Percentiles rank a stretch among this genome's conserved stretches.
Evolutionary conservation across 2,329 filamentous ascomycete species (phyloP).

Genomic region (Neocatenulostroma microsporum): DNA sequence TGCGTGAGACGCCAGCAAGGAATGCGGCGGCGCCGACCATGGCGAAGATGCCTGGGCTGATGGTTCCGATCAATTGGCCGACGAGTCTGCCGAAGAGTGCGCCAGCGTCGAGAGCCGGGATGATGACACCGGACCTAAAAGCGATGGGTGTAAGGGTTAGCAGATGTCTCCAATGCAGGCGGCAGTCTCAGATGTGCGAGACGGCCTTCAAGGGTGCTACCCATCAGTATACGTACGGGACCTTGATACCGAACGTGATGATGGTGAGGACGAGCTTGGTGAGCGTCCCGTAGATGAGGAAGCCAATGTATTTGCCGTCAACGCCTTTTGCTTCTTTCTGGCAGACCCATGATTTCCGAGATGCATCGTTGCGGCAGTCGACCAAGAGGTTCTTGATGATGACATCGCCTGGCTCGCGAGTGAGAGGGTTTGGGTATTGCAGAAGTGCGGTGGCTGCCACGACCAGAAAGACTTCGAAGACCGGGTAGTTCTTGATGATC

Average conservation of each 20-base stretch:
- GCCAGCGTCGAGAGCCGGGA: conserved; percentile 51
- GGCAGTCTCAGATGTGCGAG: too few relatives aligned
- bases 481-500: conserved; percentile 48
- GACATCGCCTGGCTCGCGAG: conserved; percentile 48
- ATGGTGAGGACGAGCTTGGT: conserved; percentile 50
- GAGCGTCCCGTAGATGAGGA: conserved; percentile 46
- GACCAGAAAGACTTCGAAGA: conserved; percentile 48
- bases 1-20: conserved; percentile 50
- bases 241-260: conserved; percentile 54
- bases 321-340: conserved; percentile 36
- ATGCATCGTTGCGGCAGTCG: conserved; percentile 40
- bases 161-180: too few relatives aligned
- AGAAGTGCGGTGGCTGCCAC: conserved; percentile 47
- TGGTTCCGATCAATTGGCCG: conserved; percentile 37
- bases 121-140: conserved; percentile 55
- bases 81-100: conserved; percentile 52
- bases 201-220: too few relatives aligned
- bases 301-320: conserved; percentile 42
- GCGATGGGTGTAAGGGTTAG: too few relatives aligned
- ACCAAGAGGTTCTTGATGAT: conserved; percentile 51
- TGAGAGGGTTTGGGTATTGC: conserved; percentile 51
- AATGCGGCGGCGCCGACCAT: conserved; percentile 55
- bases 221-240: too few relatives aligned
- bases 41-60: conserved; percentile 53
- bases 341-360: conserved; percentile 43